Evolutionary conservation across 2,329 filamentous ascomycete genomes (phyloP).

Genomic region (Epichloe gansuensis): DNA sequence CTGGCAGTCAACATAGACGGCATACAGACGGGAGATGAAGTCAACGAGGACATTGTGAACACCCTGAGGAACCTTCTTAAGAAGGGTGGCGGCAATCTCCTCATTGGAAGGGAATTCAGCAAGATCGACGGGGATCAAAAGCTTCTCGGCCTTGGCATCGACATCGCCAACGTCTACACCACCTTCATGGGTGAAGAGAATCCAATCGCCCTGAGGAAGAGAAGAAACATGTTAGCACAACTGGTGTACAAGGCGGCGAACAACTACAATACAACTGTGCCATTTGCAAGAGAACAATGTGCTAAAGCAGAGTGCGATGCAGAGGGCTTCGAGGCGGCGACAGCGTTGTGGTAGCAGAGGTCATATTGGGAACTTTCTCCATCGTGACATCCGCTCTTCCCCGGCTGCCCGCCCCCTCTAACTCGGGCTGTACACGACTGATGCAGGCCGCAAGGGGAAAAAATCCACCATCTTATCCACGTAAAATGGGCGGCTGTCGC

Average conservation of each 20-base stretch:
- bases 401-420: conserved; percentile 16
- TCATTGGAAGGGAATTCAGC: conserved; percentile 92
- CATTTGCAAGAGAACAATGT: not conserved
- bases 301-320: not conserved
- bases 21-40: conserved; percentile 97
- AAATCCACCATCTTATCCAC: conserved; percentile 2
- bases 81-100: conserved; percentile 70
- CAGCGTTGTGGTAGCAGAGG: conserved; percentile 1
- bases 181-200: conserved; percentile 98
- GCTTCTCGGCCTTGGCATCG: conserved; percentile 96
- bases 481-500: conserved; percentile 7
- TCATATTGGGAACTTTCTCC: conserved; percentile 11
- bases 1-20: conserved; percentile 98
- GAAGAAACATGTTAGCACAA: conserved; percentile 12
- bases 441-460: not conserved
- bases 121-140: conserved; percentile 92
- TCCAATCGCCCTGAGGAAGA: conserved; percentile 78
- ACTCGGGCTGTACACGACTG: not conserved
- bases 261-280: not conserved
- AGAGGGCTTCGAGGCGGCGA: not conserved
- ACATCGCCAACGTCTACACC: conserved; percentile 99
- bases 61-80: conserved; percentile 89
- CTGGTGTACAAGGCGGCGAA: not conserved
- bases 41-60: conserved; percentile 97
- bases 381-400: conserved; percentile 25